phyloP scores from a whole-genome alignment of 192 early-diverging fungal species.

The Coemansia asiatica region DNA sequence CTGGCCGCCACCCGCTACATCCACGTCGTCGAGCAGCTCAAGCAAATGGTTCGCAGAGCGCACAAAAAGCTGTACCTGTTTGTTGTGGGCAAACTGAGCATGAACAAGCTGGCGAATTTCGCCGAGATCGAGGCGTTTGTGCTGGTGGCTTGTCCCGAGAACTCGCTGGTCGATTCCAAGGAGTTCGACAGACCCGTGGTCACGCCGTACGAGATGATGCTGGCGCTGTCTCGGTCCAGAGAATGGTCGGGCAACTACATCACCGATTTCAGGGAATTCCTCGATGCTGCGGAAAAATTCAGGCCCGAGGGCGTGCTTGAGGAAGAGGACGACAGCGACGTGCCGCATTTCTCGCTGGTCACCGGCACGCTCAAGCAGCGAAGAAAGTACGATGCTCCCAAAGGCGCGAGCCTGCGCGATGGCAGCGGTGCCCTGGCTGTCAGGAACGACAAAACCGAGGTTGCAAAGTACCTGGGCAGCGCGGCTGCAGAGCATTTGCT shows the following conservation, averaged over 20 bases:
- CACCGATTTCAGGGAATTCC: constrained; percentile 64
- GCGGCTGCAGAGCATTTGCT: constrained; percentile 67
- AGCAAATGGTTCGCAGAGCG: constrained; percentile 67
- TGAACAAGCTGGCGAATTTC: constrained; percentile 96
- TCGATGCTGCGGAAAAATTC: constrained; percentile 49
- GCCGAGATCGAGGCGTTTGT: constrained; percentile 93
- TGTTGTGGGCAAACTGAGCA: constrained; percentile 92
- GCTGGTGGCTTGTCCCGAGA: constrained; percentile 92
- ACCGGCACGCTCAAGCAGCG: constrained; percentile 75
- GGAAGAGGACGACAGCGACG: constrained; percentile 62
- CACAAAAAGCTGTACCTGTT: constrained; percentile 85
- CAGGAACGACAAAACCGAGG: constrained; percentile 56
- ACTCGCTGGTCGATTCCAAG: constrained; percentile 84
- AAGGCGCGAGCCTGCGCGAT: constrained; percentile 11
- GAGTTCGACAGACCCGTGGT: constrained; percentile 93
- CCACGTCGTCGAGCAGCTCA: constrained; percentile 76
- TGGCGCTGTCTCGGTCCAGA: constrained; percentile 61
- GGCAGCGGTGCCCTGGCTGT: constrained; percentile 55
- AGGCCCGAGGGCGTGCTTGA: constrained; percentile 39
- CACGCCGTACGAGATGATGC: constrained; percentile 87
- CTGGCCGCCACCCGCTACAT: constrained; percentile 89
- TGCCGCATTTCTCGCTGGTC: constrained; percentile 86
- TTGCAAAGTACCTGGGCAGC: constrained; percentile 49
- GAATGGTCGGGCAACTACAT: constrained; percentile 76
- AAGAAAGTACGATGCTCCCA: constrained; percentile 52